phyloP scores from a whole-genome alignment of 176 grass and related monocot species.

The Lolium rigidum region DNA sequence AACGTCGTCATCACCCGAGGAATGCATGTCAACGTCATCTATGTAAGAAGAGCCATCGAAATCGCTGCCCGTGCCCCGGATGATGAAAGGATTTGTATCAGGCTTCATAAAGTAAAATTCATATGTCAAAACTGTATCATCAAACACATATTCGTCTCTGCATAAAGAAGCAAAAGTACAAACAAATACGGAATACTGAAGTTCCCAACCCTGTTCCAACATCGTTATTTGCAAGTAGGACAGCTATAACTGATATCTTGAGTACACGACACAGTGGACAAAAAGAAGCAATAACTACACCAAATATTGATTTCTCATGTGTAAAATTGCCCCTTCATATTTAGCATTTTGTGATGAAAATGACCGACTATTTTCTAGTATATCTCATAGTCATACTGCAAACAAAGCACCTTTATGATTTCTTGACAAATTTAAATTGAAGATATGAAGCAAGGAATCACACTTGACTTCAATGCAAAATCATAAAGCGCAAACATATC shows the following conservation, averaged over 20 bases:
- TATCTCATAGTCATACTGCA: conserved; percentile 9
- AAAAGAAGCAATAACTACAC: not conserved
- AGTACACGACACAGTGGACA: not conserved
- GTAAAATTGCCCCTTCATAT: not conserved
- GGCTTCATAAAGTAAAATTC: conserved; percentile 6
- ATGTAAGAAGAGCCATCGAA: not conserved
- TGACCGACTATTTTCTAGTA: not conserved
- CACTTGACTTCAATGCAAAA: not conserved
- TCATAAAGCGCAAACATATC: not conserved
- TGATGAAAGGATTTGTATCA: not conserved
- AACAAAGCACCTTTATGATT: not conserved
- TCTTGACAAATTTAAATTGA: not conserved
- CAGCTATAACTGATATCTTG: not conserved
- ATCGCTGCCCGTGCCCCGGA: no score
- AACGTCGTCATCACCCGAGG: no score
- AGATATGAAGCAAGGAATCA: not conserved
- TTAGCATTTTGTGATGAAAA: conserved; percentile 13
- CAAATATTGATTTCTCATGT: not conserved
- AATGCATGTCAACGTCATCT: no score
- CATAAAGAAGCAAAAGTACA: not conserved
- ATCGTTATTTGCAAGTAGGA: no score
- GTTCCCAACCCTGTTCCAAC: not conserved
- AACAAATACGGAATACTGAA: not conserved
- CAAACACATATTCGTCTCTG: not conserved
- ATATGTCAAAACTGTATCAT: not conserved